Conservation (phyloP, 208 protist species). For the Acanthamoeba healyi region DNA sequence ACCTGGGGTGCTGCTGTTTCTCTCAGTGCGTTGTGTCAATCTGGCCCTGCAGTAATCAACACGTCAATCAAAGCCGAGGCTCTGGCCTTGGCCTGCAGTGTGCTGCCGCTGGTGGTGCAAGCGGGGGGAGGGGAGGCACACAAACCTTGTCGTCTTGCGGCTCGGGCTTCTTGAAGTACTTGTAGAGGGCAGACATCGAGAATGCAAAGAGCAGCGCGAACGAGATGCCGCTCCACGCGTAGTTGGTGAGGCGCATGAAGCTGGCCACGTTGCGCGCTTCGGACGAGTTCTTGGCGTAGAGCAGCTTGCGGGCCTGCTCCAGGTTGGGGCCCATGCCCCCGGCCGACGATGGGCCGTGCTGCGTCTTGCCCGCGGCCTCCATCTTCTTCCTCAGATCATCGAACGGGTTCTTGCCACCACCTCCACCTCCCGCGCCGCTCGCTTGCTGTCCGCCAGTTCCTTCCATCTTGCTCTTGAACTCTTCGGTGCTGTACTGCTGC, state of each 20-base stretch:
- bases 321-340: not conserved
- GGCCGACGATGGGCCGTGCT: not conserved
- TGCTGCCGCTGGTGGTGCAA: too few relatives aligned
- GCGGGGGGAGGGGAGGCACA: too few relatives aligned
- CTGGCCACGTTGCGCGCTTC: constrained; percentile 67
- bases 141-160: not conserved
- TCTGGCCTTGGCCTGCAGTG: too few relatives aligned
- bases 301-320: not conserved
- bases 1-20: too few relatives aligned
- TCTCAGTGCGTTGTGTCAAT: too few relatives aligned
- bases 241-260: constrained; percentile 63
- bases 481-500: too few relatives aligned
- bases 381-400: constrained; percentile 6
- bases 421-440: not conserved
- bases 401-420: constrained; percentile 20
- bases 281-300: constrained; percentile 43
- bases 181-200: constrained; percentile 44
- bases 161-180: constrained; percentile 58
- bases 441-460: not conserved
- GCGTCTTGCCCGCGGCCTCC: not conserved
- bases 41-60: too few relatives aligned
- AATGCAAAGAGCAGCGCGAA: constrained; percentile 35
- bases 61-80: too few relatives aligned
- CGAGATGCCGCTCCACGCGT: constrained; percentile 72
- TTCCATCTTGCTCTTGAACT: not conserved